phyloP scores from a whole-genome alignment of 179 eudicot species.

The Vitellaria paradoxa region DNA sequence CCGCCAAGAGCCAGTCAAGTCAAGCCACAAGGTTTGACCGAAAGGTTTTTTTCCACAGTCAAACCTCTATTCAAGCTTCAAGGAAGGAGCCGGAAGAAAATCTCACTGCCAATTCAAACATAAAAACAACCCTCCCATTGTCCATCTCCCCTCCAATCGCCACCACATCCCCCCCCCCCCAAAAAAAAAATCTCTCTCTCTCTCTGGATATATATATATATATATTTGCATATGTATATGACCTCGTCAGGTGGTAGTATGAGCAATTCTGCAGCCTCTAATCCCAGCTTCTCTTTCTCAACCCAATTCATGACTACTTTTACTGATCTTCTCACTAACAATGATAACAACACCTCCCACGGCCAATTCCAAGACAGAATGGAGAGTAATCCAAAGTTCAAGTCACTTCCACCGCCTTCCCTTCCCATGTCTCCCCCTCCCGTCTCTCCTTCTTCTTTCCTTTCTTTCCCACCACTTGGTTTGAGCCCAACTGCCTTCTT shows the following conservation, averaged over 20 bases:
- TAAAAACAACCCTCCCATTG: neutral
- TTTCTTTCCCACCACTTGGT: slow-evolving; percentile 37
- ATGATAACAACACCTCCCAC: neutral
- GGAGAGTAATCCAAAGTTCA: slow-evolving; percentile 53
- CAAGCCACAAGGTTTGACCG: too few species aligned
- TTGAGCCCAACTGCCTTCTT: slow-evolving; percentile 65
- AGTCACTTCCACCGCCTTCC: too few species aligned
- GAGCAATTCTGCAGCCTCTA: neutral
- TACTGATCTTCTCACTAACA: slow-evolving; percentile 49
- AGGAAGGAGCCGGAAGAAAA: too few species aligned
- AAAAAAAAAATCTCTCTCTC: too few species aligned
- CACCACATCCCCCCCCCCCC: too few species aligned
- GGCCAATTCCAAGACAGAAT: slow-evolving; percentile 14
- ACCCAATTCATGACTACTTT: slow-evolving; percentile 38
- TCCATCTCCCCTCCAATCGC: slow-evolving; percentile 7
- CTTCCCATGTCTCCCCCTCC: too few species aligned
- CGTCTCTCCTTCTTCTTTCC: slow-evolving; percentile 43
- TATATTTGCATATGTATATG: too few species aligned
- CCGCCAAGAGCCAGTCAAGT: too few species aligned
- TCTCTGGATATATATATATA: too few species aligned
- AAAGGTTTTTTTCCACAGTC: too few species aligned
- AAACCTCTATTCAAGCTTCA: too few species aligned
- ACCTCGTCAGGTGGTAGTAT: too few species aligned
- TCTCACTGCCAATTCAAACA: neutral
- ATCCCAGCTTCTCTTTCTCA: neutral